Percentiles rank a stretch among this genome's conserved stretches.
Conservation (phyloP, 208 protist genomes). For the Angomonas ambiguus region DNA sequence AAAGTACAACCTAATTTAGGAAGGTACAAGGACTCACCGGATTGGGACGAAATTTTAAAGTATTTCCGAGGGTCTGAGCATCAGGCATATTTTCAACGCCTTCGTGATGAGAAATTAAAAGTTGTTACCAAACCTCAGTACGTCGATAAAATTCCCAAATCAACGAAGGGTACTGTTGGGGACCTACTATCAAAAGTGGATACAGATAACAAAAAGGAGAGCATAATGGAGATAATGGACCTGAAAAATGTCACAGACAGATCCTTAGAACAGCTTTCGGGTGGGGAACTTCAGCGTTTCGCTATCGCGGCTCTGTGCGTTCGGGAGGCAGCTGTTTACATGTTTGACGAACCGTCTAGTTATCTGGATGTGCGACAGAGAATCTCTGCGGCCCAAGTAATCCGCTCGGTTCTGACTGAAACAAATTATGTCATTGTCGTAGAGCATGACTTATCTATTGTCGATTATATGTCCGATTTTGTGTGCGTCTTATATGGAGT, state of each 20-base stretch:
- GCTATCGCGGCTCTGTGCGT: constrained; percentile 95
- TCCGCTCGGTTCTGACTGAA: constrained; percentile 92
- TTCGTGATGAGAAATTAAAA: constrained; percentile 98
- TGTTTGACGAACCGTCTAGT: constrained; percentile 99
- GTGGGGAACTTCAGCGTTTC: constrained; percentile 99
- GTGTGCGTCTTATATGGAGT: constrained; percentile 99
- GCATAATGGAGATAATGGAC: constrained; percentile 91
- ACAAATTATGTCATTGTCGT: constrained; percentile 98
- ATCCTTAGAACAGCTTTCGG: constrained; percentile 96
- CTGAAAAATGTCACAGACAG: constrained; percentile 92
- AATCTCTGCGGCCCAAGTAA: constrained; percentile 96
- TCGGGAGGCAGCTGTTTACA: constrained; percentile 95
- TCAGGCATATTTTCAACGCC: constrained; percentile 98
- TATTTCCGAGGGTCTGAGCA: constrained; percentile 99
- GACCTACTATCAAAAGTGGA: constrained; percentile 92
- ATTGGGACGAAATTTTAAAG: constrained; percentile 98
- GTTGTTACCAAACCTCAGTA: constrained; percentile 99
- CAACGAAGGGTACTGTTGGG: constrained; percentile 93
- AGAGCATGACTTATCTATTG: constrained; percentile 99
- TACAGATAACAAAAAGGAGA: constrained; percentile 75
- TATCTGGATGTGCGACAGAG: constrained; percentile 99
- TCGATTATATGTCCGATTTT: constrained; percentile 99
- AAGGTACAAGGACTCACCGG: constrained; percentile 91
- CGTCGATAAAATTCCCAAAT: constrained; percentile 98
- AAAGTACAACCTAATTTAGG: constrained; percentile 99